These are phyloP conservation scores for Gynochthodes officinalis DNA, from an alignment of 257 asterid genomes.

Conservation along the genomic window DNA sequence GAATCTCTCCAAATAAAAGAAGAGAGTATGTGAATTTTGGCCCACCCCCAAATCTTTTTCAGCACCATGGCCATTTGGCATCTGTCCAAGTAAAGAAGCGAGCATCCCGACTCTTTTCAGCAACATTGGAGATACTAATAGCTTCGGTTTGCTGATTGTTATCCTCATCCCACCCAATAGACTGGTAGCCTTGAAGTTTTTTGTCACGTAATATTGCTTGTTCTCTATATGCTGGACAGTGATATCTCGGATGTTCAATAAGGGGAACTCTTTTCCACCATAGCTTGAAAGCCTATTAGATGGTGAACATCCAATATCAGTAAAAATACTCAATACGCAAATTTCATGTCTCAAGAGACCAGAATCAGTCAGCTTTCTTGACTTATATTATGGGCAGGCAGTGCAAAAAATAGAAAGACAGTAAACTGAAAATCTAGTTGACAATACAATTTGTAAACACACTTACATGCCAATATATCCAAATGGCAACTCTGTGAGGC, in stretches of 20 bases:
- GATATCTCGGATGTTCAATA: constrained; percentile 70
- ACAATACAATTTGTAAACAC: not conserved
- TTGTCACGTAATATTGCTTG: constrained; percentile 49
- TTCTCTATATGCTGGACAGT: constrained; percentile 48
- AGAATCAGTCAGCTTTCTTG: too few species aligned
- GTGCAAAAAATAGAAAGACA: not conserved
- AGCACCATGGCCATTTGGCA: constrained; percentile 97
- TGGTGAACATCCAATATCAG: not conserved
- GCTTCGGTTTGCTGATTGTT: constrained; percentile 26
- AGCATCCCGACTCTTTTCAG: constrained; percentile 16
- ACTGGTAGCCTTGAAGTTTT: constrained; percentile 38
- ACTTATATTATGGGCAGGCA: not conserved
- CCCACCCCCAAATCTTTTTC: constrained; percentile 14
- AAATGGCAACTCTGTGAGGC: constrained; percentile 91
- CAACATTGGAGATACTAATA: constrained; percentile 12
- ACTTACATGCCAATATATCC: constrained; percentile 98
- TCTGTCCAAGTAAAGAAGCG: constrained; percentile 74
- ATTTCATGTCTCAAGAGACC: not conserved
- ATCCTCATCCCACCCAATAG: constrained; percentile 20
- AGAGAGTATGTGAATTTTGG: not conserved
- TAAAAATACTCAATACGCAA: not conserved
- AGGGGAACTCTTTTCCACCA: constrained; percentile 84
- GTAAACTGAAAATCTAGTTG: not conserved
- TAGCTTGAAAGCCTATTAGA: constrained; percentile 65
- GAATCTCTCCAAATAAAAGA: too few species aligned